A percentile compares a stretch with the other conserved stretches of the same genome.
phyloP scores from a whole-genome alignment of 768 basidiomycete species.

The Podaxis sp. region DNA sequence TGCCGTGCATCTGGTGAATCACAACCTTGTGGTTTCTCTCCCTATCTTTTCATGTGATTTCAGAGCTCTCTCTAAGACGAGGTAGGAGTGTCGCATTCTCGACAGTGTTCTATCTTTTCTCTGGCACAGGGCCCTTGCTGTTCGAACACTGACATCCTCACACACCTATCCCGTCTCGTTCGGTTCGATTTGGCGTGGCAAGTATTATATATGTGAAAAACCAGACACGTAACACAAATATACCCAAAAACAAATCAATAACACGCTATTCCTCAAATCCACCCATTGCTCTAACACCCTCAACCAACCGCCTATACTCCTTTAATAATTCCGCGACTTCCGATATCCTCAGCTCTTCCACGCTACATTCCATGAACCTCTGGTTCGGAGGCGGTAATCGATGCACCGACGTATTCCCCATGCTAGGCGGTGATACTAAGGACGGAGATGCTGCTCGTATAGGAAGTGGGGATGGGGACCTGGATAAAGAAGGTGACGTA shows the following conservation, averaged over 20 bases:
- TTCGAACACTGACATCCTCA: too few species aligned
- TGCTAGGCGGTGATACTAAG: constrained; percentile 29
- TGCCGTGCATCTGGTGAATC: too few species aligned
- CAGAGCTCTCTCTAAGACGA: too few species aligned
- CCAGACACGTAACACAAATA: too few species aligned
- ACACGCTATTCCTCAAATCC: constrained; percentile 47
- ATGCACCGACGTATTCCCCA: not conserved
- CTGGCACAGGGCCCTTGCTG: too few species aligned
- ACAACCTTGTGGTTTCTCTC: too few species aligned
- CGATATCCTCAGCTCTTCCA: constrained; percentile 75
- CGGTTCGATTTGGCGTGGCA: too few species aligned
- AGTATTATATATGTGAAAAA: too few species aligned
- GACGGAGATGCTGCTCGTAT: constrained; percentile 31
- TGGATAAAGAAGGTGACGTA: constrained; percentile 3
- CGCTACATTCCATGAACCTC: constrained; percentile 69
- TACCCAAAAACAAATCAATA: not conserved
- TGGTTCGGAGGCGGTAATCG: constrained; percentile 59
- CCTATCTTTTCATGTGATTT: too few species aligned
- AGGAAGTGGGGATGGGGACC: constrained; percentile 24
- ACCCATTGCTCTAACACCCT: constrained; percentile 57
- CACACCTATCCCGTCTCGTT: too few species aligned
- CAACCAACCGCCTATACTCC: constrained; percentile 81
- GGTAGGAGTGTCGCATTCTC: too few species aligned
- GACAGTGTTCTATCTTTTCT: too few species aligned
- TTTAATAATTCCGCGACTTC: constrained; percentile 79